Base-by-base conservation (phyloP, 2,329 filamentous ascomycete species). In the Beauveria asiatica region DNA sequence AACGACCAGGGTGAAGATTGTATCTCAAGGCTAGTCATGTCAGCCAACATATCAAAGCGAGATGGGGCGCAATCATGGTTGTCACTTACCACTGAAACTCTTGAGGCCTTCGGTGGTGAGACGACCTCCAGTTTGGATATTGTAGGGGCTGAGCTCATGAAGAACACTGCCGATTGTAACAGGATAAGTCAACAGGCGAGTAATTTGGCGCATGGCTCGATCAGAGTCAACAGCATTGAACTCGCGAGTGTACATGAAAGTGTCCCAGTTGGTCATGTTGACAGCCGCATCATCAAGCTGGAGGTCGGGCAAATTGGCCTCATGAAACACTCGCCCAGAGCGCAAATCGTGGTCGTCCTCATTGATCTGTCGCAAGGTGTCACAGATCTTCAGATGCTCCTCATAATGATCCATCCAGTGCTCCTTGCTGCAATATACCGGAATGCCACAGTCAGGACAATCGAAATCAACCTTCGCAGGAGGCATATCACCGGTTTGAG, bases 201-300 rank as follows among this genome's bases (percentile, higher is more conserved):
- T 99, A 27, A 92, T 92, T 74, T 99, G 95, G 62, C 94, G 83
- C 86, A 99, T 89, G 68, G 86, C 88, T 61, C 93, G 84, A 71
- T 96, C 92, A 63, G 92, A 86, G 72, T 99, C 92, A 70, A 99
- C 86, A 5, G 95, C 95, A 65, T 88, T 83, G 68, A 94, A 97
- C 68, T 96, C 88, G 68, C 94, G 83, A 3, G 92, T 95, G 72
- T 96, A 99, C 70, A 99, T 79, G 67, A 95, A 90, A 0, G 94
- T 97, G 73, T 99, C 94, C 94, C 94, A 99, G 73, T 95, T 99
- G 48, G 89, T 96, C 89, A 99, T 92, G 75, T 99, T 99, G 65
- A 97, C 85, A 65, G 94, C 81, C 39, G 92, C 90, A 72, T 97
- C 93, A 65, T 97, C 92, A 72, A 97, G 86, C 76, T 97, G 92